Percentiles rank a stretch among this genome's conserved stretches.
Conservation (phyloP, 768 basidiomycete genomes). For the Amanita exitialis region DNA sequence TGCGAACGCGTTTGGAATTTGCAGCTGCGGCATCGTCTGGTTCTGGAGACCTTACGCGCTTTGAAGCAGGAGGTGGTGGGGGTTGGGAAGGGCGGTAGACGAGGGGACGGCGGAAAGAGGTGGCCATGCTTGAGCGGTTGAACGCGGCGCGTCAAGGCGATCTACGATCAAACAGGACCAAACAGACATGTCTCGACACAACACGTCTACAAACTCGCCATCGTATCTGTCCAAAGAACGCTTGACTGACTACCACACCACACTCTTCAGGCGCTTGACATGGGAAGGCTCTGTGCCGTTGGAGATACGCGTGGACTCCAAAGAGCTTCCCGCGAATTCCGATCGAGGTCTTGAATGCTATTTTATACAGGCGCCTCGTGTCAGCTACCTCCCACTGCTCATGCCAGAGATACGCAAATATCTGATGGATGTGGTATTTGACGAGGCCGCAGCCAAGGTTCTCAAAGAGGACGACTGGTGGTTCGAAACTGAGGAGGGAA, state of each 20-base stretch:
- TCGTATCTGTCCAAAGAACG: constrained; percentile 24
- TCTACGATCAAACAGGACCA: not conserved
- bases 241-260: constrained; percentile 46
- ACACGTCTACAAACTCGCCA: constrained; percentile 21
- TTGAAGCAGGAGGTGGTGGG: constrained; percentile 21
- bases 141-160: not conserved
- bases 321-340: constrained; percentile 83
- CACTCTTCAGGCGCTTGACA: constrained; percentile 77
- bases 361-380: constrained; percentile 83
- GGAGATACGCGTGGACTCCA: constrained; percentile 81
- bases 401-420: constrained; percentile 84
- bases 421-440: constrained; percentile 87
- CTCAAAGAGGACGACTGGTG: constrained; percentile 93
- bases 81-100: constrained; percentile 25
- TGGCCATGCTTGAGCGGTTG: constrained; percentile 27
- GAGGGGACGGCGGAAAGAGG: constrained; percentile 36
- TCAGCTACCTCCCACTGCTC: constrained; percentile 87
- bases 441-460: constrained; percentile 66
- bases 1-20: constrained; percentile 34
- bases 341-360: constrained; percentile 87
- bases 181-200: constrained; percentile 38
- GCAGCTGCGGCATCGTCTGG: constrained; percentile 20
- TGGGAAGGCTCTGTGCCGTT: constrained; percentile 91
- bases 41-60: constrained; percentile 46
- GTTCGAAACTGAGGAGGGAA: constrained; percentile 88